Percentiles rank a stretch among this genome's conserved stretches.
These are phyloP conservation scores for Cryptosporidium andersoni DNA, from an alignment of 169 alveolate genomes.

Conservation along the genomic window DNA sequence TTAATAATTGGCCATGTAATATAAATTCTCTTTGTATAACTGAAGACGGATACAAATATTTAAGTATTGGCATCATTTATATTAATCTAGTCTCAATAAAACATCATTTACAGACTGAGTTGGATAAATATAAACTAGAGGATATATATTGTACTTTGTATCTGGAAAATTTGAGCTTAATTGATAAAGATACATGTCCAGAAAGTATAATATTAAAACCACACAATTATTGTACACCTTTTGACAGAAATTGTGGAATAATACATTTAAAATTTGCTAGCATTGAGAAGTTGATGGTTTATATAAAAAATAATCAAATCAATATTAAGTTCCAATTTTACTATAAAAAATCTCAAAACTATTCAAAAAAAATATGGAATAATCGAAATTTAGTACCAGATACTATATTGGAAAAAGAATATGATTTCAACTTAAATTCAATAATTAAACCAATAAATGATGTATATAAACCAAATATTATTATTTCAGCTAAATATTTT, in stretches of 20 bases:
- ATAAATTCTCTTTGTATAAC: no score
- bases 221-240: constrained; percentile 54
- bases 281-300: constrained; percentile 1
- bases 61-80: no score
- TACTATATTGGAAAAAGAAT: neutral
- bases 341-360: neutral
- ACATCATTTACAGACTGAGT: no score
- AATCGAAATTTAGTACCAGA: neutral
- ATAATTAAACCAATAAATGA: constrained; percentile 13
- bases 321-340: neutral
- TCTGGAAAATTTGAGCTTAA: no score
- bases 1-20: no score
- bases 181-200: no score
- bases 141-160: no score
- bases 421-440: neutral
- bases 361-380: no score
- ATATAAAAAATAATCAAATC: constrained; percentile 16
- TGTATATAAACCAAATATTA: constrained; percentile 1
- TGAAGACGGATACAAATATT: no score
- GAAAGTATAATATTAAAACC: neutral
- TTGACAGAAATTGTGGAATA: constrained; percentile 12
- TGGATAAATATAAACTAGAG: no score
- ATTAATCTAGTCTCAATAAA: no score
- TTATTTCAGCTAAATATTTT: neutral
- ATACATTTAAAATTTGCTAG: constrained; percentile 29